Evolutionary conservation across 768 basidiomycete species (phyloP).

Genomic region (Rubroboletus satanas): DNA sequence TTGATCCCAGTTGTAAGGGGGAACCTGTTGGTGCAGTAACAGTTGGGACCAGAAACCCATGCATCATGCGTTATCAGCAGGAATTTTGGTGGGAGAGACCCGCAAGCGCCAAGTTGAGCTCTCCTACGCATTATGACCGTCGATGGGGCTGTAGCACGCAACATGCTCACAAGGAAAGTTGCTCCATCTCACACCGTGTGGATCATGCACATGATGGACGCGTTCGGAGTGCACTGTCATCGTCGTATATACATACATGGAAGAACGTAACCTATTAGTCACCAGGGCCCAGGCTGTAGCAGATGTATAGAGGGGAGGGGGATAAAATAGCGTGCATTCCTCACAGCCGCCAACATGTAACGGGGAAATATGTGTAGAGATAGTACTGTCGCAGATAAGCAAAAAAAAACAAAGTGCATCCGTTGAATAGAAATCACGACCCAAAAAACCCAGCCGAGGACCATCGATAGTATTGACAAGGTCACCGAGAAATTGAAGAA

Average conservation of each 20-base stretch:
- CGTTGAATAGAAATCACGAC: not conserved
- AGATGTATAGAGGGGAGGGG: not conserved
- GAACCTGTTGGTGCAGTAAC: not conserved
- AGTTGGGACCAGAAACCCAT: not conserved
- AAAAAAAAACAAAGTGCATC: not conserved
- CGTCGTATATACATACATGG: not conserved
- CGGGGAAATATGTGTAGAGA: not conserved
- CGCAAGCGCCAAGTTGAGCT: not conserved
- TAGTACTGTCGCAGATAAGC: not conserved
- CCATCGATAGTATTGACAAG: not conserved
- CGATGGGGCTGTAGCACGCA: not conserved
- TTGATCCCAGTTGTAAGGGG: not conserved
- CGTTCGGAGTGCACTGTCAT: not conserved
- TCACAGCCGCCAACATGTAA: not conserved
- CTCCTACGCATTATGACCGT: not conserved
- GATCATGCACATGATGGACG: not conserved
- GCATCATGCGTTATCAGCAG: not conserved
- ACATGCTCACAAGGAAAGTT: not conserved
- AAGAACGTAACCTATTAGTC: not conserved
- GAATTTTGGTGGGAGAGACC: not conserved
- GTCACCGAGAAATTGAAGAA: not conserved
- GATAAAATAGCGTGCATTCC: conserved; percentile 1
- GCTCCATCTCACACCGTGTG: not conserved
- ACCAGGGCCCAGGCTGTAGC: not conserved
- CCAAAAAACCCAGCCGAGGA: not conserved